Conservation (phyloP, 306 rosid genomes). For the Lathyrus aphaca region DNA sequence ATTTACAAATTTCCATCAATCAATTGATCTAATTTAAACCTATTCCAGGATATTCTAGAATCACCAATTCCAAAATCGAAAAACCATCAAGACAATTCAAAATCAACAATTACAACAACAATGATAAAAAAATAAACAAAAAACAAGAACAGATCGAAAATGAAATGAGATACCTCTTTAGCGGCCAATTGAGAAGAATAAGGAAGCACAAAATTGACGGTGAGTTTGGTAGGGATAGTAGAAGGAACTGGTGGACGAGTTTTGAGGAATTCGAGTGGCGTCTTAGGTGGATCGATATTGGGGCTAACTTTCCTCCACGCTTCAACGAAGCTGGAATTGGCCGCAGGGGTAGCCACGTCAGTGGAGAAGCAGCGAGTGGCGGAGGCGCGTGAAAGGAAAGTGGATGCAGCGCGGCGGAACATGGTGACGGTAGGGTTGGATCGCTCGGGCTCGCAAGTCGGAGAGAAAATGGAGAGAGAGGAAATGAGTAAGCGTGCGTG, state of each 20-base stretch:
- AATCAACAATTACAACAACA: not conserved
- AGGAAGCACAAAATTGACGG: slow-evolving; percentile 92
- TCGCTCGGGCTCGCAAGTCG: slow-evolving; percentile 99
- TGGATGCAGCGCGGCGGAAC: slow-evolving; percentile 74
- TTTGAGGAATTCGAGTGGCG: slow-evolving; percentile 69
- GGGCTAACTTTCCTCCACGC: slow-evolving; percentile 82
- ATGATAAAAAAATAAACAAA: not conserved
- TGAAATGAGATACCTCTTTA: slow-evolving; percentile 66
- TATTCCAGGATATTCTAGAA: not conserved
- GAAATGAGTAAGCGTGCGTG: not conserved
- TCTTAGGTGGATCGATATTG: slow-evolving; percentile 71
- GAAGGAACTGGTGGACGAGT: slow-evolving; percentile 77
- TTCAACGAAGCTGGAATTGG: slow-evolving; percentile 50
- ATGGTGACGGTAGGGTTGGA: slow-evolving; percentile 47
- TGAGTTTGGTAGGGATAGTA: slow-evolving; percentile 80
- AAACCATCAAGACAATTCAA: not conserved
- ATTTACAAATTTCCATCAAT: not conserved
- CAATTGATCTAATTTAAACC: not conserved
- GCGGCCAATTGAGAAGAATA: slow-evolving; percentile 77
- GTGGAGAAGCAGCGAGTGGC: slow-evolving; percentile 62
- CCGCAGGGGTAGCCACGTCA: slow-evolving; percentile 49
- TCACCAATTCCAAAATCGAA: not conserved
- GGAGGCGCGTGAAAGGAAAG: slow-evolving; percentile 48
- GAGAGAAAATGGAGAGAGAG: slow-evolving; percentile 46
- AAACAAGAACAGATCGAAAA: not conserved